phyloP scores from a whole-genome alignment of 768 basidiomycete species.

The Naematelia aurantialba region DNA sequence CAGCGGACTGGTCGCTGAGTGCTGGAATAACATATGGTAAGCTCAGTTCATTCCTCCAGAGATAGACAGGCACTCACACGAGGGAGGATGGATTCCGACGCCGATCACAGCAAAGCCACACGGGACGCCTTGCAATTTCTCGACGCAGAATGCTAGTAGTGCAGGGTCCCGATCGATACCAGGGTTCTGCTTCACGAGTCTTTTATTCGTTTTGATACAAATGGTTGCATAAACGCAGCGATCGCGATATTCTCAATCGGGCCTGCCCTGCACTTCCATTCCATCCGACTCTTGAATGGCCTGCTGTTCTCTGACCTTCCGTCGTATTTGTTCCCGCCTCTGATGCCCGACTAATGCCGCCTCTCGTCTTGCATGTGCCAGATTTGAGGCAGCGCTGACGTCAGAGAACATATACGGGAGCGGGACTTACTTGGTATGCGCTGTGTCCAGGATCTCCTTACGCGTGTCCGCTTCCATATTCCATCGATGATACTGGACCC shows the following conservation, averaged over 20 bases:
- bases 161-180: neutral
- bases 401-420: neutral
- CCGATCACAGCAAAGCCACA: conserved; percentile 44
- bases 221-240: neutral
- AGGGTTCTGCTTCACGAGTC: neutral
- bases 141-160: neutral
- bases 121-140: conserved; percentile 13
- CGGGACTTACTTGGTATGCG: conserved; percentile 36
- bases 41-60: conserved; percentile 5
- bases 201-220: neutral
- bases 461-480: conserved; percentile 24
- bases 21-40: conserved; percentile 43
- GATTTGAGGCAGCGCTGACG: conserved; percentile 41
- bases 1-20: conserved; percentile 46
- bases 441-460: conserved; percentile 27
- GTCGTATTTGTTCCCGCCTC: conserved; percentile 43
- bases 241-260: conserved; percentile 6
- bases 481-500: conserved; percentile 44
- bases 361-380: conserved; percentile 45
- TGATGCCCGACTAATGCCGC: conserved; percentile 43
- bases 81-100: conserved; percentile 40
- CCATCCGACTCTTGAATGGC: conserved; percentile 41
- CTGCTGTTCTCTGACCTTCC: conserved; percentile 35
- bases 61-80: neutral
- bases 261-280: conserved; percentile 13